phyloP scores from a whole-genome alignment of 1,139 yeast species.

The Zygoascus meyerae region DNA sequence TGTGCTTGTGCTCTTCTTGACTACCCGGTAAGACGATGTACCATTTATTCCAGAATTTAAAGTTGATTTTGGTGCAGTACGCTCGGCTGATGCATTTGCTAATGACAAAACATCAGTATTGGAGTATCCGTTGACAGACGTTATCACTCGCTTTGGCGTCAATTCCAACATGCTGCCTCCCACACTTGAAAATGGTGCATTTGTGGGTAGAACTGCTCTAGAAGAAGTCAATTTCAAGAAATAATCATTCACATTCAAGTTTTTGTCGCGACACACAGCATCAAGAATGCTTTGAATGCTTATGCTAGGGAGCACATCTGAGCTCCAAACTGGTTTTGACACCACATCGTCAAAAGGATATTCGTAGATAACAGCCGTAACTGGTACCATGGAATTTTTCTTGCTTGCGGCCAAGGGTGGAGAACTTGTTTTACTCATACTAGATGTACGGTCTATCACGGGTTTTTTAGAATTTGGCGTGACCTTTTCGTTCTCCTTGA shows the following conservation, averaged over 20 bases:
- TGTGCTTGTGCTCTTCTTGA: constrained; percentile 6
- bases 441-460: background rate
- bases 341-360: constrained; percentile 34
- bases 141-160: constrained; percentile 29
- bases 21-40: constrained; percentile 7
- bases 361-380: constrained; percentile 26
- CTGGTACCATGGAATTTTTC: constrained; percentile 3
- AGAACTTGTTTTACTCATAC: constrained; percentile 2
- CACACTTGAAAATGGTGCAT: constrained; percentile 18
- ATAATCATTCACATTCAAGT: constrained; percentile 32
- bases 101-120: constrained; percentile 7
- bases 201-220: constrained; percentile 17
- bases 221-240: constrained; percentile 33
- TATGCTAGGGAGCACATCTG: constrained; percentile 18
- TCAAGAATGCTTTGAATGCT: constrained; percentile 28
- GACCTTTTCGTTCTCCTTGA: constrained; percentile 29
- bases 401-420: background rate
- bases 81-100: constrained; percentile 1
- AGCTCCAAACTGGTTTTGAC: constrained; percentile 30
- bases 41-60: constrained; percentile 12
- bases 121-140: constrained; percentile 26
- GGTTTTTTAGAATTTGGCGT: constrained; percentile 30
- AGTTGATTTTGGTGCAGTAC: constrained; percentile 1
- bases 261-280: constrained; percentile 31
- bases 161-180: constrained; percentile 27